Evolutionary conservation across 2,329 filamentous ascomycete species (phyloP).

Genomic region (Neofusicoccum sp.): DNA sequence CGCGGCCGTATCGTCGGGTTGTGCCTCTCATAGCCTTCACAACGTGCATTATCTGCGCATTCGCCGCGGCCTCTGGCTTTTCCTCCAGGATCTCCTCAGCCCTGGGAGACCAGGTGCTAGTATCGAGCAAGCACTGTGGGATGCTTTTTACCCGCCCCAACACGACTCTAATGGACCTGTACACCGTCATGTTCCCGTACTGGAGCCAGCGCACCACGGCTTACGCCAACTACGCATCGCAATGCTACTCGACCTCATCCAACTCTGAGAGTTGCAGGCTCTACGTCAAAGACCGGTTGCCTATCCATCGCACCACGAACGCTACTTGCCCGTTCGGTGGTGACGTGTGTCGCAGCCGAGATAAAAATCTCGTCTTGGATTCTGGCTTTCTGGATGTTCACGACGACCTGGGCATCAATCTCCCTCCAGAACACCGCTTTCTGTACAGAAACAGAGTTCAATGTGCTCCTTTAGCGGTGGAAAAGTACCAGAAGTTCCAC

Average conservation of each 20-base stretch:
- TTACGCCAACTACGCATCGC: neutral
- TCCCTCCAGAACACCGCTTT: conserved; percentile 24
- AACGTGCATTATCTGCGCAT: neutral
- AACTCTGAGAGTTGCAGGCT: conserved; percentile 22
- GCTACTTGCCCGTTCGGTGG: conserved; percentile 24
- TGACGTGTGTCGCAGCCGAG: conserved; percentile 22
- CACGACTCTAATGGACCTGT: neutral
- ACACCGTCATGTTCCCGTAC: neutral
- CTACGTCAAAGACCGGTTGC: conserved; percentile 20
- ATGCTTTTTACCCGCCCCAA: neutral
- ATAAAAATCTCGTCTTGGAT: conserved; percentile 25
- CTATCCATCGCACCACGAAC: neutral
- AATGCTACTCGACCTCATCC: conserved; percentile 1
- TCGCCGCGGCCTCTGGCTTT: conserved; percentile 16
- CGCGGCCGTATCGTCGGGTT: neutral
- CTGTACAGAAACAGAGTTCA: neutral
- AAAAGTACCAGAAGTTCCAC: neutral
- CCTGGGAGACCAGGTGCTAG: conserved; percentile 5
- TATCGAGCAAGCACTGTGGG: neutral
- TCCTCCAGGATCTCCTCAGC: conserved; percentile 16
- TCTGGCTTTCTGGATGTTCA: conserved; percentile 27
- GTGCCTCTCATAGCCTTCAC: neutral
- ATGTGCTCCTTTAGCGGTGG: neutral
- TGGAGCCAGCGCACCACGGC: neutral
- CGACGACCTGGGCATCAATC: conserved; percentile 28